Percentiles rank a stretch among this genome's conserved stretches.
phyloP scores from a whole-genome alignment of 768 basidiomycete genomes.

The Chalciporus sphaerocephalus region DNA sequence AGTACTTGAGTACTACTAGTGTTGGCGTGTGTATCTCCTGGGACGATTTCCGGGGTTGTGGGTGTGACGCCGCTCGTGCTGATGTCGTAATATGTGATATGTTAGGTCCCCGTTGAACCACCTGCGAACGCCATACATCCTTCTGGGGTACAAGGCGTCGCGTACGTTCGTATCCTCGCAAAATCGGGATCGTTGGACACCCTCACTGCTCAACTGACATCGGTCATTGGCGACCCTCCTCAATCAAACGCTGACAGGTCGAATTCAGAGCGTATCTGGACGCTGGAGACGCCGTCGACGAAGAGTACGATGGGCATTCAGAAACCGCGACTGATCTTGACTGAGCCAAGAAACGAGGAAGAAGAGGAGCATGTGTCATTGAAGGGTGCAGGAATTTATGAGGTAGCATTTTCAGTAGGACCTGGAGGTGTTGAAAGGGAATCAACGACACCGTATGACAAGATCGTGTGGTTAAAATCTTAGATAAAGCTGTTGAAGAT shows the following conservation, averaged over 20 bases:
- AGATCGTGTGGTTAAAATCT: constrained; percentile 39
- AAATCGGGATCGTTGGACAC: constrained; percentile 25
- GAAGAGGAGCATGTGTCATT: constrained; percentile 32
- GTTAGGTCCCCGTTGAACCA: constrained; percentile 48
- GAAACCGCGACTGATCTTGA: constrained; percentile 34
- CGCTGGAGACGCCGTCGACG: constrained; percentile 38
- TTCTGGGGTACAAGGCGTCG: constrained; percentile 46
- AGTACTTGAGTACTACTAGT: no score
- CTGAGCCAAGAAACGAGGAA: constrained; percentile 33
- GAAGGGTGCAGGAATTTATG: constrained; percentile 42
- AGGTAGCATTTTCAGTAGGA: constrained; percentile 48
- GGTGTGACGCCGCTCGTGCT: no score
- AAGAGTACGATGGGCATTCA: constrained; percentile 3
- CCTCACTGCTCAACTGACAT: constrained; percentile 39
- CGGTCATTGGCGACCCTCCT: constrained; percentile 45
- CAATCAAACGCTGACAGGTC: constrained; percentile 15
- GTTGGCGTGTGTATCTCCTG: no score
- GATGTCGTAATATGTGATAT: not conserved
- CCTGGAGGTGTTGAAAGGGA: constrained; percentile 28
- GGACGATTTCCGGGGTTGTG: no score
- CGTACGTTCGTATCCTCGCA: constrained; percentile 45
- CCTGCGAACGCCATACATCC: constrained; percentile 47
- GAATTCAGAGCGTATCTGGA: constrained; percentile 38
- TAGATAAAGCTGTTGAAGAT: not conserved
- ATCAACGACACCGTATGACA: constrained; percentile 46